A percentile compares a stretch with the other conserved stretches of the same genome.
These are phyloP conservation scores for Hirsutella thompsonii DNA, from an alignment of 2,329 filamentous ascomycete genomes.

Conservation along the genomic window DNA sequence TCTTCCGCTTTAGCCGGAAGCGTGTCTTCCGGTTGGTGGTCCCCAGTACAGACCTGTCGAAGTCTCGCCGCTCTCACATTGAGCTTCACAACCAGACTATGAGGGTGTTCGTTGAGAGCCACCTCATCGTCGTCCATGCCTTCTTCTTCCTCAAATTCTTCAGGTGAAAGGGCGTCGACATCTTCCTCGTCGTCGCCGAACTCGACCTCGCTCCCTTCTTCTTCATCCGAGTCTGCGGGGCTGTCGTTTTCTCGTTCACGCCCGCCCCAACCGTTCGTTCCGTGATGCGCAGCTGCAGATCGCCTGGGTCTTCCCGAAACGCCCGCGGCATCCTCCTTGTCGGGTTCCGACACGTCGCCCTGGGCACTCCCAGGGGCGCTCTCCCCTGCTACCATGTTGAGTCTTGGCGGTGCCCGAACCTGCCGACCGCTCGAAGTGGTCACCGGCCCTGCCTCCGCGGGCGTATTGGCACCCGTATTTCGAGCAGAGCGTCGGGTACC, in stretches of 20 bases:
- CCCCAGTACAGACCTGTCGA: slow-evolving; percentile 11
- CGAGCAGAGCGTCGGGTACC: slow-evolving; percentile 53
- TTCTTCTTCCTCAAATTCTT: slow-evolving; percentile 46
- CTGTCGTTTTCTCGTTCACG: slow-evolving; percentile 19
- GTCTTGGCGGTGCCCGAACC: slow-evolving; percentile 54
- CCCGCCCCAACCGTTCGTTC: slow-evolving; percentile 35
- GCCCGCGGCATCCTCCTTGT: slow-evolving; percentile 26
- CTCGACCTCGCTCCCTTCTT: slow-evolving; percentile 60
- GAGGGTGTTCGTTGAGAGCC: slow-evolving; percentile 32
- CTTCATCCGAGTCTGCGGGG: slow-evolving; percentile 50
- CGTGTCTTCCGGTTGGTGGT: too few relatives aligned
- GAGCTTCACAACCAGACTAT: slow-evolving; percentile 66
- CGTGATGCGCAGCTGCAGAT: slow-evolving; percentile 34
- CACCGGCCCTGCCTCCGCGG: slow-evolving; percentile 50
- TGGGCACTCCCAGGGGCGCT: slow-evolving; percentile 33
- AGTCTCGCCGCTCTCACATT: slow-evolving; percentile 32
- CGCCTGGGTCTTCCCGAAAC: slow-evolving; percentile 36
- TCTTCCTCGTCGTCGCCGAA: slow-evolving; percentile 65
- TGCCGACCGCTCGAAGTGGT: slow-evolving; percentile 82
- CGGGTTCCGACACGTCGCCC: slow-evolving; percentile 27
- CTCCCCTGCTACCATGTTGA: slow-evolving; percentile 47
- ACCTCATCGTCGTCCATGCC: slow-evolving; percentile 44
- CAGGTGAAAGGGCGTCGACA: slow-evolving; percentile 52
- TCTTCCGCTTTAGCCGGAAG: slow-evolving; percentile 5
- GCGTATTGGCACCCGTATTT: slow-evolving; percentile 61